phyloP scores from a whole-genome alignment of 257 asterid species.

The Nicotiana knightiana region DNA sequence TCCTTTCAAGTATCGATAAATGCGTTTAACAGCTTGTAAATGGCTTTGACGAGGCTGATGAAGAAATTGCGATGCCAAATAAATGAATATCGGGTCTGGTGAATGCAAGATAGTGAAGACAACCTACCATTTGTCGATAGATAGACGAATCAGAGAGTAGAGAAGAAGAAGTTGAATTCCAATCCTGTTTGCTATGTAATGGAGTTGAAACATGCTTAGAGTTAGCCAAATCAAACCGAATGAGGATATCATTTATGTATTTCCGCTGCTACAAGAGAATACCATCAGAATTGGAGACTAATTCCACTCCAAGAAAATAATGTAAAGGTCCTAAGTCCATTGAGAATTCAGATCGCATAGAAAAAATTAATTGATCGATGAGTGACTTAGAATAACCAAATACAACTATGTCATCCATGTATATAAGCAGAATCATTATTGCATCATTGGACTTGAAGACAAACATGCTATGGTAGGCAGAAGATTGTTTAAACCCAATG shows the following conservation, averaged over 20 bases:
- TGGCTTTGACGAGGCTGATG: not conserved
- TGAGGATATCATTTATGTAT: not conserved
- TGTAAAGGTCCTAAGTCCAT: not conserved
- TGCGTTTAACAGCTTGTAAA: no score
- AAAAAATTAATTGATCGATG: not conserved
- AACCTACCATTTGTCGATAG: not conserved
- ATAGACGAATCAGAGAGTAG: no score
- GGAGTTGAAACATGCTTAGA: no score
- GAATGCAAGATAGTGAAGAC: not conserved
- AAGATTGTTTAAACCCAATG: not conserved
- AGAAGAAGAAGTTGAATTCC: no score
- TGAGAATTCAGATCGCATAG: not conserved
- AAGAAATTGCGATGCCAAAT: not conserved
- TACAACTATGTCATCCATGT: not conserved
- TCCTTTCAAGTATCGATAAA: no score
- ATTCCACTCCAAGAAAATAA: not conserved
- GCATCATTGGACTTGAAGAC: not conserved
- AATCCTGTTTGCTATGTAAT: no score
- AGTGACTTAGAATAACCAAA: not conserved
- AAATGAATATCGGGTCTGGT: not conserved
- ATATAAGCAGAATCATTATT: not conserved
- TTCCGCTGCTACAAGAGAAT: not conserved
- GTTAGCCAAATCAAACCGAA: not conserved
- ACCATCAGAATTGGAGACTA: not conserved
- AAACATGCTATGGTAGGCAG: not conserved